These are phyloP conservation scores for Diversispora epigaea DNA, from an alignment of 192 early-diverging fungal species.

Conservation along the genomic window DNA sequence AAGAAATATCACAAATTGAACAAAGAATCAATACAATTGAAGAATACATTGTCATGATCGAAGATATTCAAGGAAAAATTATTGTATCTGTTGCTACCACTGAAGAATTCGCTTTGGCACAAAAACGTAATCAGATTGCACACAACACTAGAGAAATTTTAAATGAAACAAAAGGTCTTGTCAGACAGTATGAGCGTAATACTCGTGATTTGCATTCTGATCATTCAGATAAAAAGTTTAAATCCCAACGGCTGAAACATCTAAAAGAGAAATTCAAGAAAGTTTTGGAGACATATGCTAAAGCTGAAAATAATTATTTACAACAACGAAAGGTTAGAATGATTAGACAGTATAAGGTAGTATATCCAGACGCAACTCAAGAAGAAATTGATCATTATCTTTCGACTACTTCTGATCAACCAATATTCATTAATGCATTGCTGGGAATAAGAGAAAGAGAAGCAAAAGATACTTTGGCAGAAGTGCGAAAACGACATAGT, in stretches of 20 bases:
- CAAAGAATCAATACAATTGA: too few species aligned
- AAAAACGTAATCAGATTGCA: too few species aligned
- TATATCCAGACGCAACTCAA: constrained; percentile 74
- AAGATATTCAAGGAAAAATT: too few species aligned
- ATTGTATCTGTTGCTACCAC: too few species aligned
- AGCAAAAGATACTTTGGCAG: too few species aligned
- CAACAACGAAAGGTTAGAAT: constrained; percentile 78
- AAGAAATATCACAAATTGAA: too few species aligned
- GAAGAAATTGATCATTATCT: constrained; percentile 73
- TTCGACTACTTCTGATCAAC: constrained; percentile 38
- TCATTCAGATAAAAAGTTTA: background rate
- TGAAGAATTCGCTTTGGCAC: too few species aligned
- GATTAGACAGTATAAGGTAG: constrained; percentile 79
- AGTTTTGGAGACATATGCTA: background rate
- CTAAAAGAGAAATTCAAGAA: background rate
- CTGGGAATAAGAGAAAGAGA: too few species aligned
- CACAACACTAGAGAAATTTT: too few species aligned
- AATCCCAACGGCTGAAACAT: background rate
- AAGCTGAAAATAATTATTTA: constrained; percentile 72
- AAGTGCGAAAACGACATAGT: too few species aligned
- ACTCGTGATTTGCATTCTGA: constrained; percentile 39
- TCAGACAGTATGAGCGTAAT: background rate
- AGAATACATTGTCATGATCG: too few species aligned
- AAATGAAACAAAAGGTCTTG: background rate
- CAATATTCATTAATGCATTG: too few species aligned